Evolutionary conservation across 2,329 filamentous ascomycete genomes (phyloP), one percentile per base, ranked within the genome.

Genomic region (Neonectria faginata): DNA sequence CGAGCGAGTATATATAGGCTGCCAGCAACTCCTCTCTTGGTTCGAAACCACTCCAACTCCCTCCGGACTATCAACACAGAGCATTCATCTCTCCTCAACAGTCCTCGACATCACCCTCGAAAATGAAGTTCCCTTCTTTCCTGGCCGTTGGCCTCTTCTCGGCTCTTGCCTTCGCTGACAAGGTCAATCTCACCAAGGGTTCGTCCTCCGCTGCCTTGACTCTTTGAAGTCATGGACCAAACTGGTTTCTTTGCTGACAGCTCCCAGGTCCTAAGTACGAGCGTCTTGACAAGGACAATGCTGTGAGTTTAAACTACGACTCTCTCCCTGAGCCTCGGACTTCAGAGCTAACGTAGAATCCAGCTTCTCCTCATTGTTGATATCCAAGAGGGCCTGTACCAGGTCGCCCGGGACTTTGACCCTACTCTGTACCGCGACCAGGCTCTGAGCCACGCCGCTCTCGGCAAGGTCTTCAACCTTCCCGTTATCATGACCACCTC

Each of bases 401-500:
- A 77, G 50, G 39, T 73, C 6, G 89, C 89, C 41, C 85, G 89
- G 42, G 92, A 94, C 79, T 92, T 86, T 73, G 85, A 90, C 61
- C 80, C 88, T 12, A 87, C 84, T 10, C 83, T 90, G 39, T 94
- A 87, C 82, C 84, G 86, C 65, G 86, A 90, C 75, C 87, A 87
- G 76, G 88, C 93, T 67, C 79, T 92, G 45, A 91, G 88, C 1
- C 91, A 93, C 69, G 86, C 90, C 18, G 85, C 86, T 6, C 75
- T 93, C 2, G 91, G 87, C 60, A 86, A 89, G 58, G 79, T 88
- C 59, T 94, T 93, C 73, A 79, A 89, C 72, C 75, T 92, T 3
- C 91, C 92, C 5, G 87, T 90, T 6, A 82, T 94, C 63, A 77
- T 94, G 81, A 91, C 89, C 10, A 91, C 88, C 5, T 93, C 90